phyloP scores from a whole-genome alignment of 2,329 filamentous ascomycete genomes.

The Mariannaea elegans region DNA sequence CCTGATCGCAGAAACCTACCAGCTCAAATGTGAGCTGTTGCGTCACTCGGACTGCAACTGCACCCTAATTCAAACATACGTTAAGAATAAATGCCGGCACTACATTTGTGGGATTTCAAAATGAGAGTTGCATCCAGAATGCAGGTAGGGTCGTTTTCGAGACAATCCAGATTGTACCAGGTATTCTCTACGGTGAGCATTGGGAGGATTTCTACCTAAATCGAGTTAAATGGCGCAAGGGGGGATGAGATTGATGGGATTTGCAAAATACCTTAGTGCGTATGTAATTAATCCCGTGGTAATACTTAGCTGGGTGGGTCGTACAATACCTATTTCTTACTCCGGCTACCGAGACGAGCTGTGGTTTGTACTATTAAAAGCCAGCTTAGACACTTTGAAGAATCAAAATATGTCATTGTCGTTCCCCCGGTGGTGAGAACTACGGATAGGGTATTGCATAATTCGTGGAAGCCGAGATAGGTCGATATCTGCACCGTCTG shows the following conservation, averaged over 20 bases:
- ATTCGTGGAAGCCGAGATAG: neutral
- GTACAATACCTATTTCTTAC: too few species aligned
- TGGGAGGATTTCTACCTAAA: neutral
- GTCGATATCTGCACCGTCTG: neutral
- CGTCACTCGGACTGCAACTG: conserved; percentile 24
- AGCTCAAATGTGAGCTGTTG: conserved; percentile 23
- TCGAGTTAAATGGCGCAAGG: neutral
- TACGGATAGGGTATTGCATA: neutral
- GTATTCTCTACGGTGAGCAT: neutral
- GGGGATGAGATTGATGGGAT: neutral
- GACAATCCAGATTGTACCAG: neutral
- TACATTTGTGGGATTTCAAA: conserved; percentile 7
- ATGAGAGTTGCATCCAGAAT: neutral
- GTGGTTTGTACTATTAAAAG: too few species aligned
- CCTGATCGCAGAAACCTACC: conserved; percentile 16
- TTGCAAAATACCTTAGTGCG: neutral
- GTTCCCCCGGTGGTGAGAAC: too few species aligned
- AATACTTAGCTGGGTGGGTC: neutral
- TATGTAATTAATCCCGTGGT: neutral
- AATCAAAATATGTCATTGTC: too few species aligned
- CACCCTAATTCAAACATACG: conserved; percentile 21
- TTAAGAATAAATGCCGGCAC: conserved; percentile 12
- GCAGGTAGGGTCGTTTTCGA: neutral
- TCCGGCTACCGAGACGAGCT: too few species aligned
- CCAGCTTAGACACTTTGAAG: too few species aligned